Evolutionary conservation across 2,329 filamentous ascomycete genomes (phyloP).

Genomic region (Diplodia mutila): DNA sequence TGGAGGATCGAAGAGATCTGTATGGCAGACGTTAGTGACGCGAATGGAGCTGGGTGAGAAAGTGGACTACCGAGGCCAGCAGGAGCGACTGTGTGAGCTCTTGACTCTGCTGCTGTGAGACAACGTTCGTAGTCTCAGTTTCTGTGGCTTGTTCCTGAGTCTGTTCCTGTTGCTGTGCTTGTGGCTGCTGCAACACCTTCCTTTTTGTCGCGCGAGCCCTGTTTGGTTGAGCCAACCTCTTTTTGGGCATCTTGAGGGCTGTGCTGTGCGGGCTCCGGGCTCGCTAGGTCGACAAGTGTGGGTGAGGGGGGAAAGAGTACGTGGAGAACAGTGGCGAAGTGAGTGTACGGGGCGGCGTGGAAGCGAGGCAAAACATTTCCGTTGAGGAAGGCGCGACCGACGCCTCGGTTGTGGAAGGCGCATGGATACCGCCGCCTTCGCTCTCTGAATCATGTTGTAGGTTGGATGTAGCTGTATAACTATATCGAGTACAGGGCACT

Average conservation of each 20-base stretch:
- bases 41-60: too few relatives aligned
- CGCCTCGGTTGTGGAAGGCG: neutral
- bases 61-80: constrained; percentile 48
- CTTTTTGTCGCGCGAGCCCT: neutral
- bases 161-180: constrained; percentile 34
- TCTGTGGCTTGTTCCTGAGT: constrained; percentile 42
- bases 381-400: neutral
- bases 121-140: neutral
- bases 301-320: neutral
- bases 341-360: neutral
- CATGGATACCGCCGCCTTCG: neutral
- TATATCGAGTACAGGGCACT: neutral
- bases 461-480: neutral
- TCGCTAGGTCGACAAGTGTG: too few relatives aligned
- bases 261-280: neutral
- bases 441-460: neutral
- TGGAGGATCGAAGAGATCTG: constrained; percentile 3
- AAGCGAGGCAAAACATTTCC: neutral
- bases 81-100: constrained; percentile 54
- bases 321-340: neutral
- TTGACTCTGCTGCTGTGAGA: constrained; percentile 50
- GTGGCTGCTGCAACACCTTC: neutral
- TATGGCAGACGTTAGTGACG: neutral
- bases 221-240: neutral
- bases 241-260: neutral